Base-by-base conservation (phyloP, 2,329 filamentous ascomycete species). In the Botryotinia convoluta region DNA sequence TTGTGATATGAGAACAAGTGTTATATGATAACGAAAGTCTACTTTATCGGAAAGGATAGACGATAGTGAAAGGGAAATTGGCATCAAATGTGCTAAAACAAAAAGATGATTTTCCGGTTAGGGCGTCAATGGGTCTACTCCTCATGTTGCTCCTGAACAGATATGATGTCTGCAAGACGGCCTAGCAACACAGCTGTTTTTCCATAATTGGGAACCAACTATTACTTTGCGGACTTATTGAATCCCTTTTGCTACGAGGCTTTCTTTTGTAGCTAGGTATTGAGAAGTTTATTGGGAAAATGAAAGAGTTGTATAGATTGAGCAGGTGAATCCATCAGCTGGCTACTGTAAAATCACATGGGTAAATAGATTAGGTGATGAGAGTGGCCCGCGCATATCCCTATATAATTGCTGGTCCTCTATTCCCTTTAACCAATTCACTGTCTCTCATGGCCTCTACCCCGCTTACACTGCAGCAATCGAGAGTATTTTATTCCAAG, bases 111-210 rank as follows among this genome's bases (percentile, higher is more conserved):
- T 0, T 22, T 54, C 51, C 0, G 3, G 6, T 54, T 29, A 54
- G n/a, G 6, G 0, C 14, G 6, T 54, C 6, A 8, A 54, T 3
- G 1, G 26, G 0, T 54, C 5, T 29, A 29, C n/a, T 54, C 2
- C 3, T 29, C 12, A 18, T 29, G n/a, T 4, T 54, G 51, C n/a
- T 8, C 14, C 2, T 29, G 14, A 4, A 18, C 51, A 0, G 4
- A 51, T 14, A 26, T 51, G 10, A 26, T 1, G 0, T n/a, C 22
- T n/a, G 4, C 48, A 45, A 2, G 8, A 45, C n/a, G n/a, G n/a
- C n/a, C n/a, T n/a, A n/a, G n/a, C n/a, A n/a, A n/a, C n/a, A n/a
- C n/a, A n/a, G n/a, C n/a, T n/a, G n/a, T n/a, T n/a, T n/a, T n/a
- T n/a, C n/a, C n/a, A n/a, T n/a, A n/a, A n/a, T n/a, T n/a, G n/a